Conservation (phyloP, 1,284 basidiomycete genomes). For the Cryptococcus deneoformans region DNA sequence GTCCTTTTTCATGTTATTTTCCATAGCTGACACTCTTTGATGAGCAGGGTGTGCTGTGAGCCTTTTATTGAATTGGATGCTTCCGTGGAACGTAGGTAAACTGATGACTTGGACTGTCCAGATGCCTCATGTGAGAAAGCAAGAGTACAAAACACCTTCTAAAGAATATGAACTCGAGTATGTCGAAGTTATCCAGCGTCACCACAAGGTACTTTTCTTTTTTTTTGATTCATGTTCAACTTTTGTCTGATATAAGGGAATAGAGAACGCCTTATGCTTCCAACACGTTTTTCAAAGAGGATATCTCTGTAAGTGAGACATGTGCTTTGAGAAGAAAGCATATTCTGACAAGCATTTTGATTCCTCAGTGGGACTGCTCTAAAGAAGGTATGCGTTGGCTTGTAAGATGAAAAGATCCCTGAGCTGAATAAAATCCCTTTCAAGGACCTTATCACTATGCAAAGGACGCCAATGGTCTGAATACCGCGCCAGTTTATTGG, state of each 20-base stretch:
- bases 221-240: no score
- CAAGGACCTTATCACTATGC: slow-evolving; percentile 25
- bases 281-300: slow-evolving; percentile 41
- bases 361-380: slow-evolving; percentile 29
- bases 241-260: not conserved
- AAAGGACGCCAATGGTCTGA: slow-evolving; percentile 9
- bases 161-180: slow-evolving; percentile 30
- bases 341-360: not conserved
- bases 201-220: slow-evolving; percentile 29
- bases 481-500: slow-evolving; percentile 30
- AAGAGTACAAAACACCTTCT: slow-evolving; percentile 23
- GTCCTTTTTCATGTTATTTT: no score
- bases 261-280: slow-evolving; percentile 41
- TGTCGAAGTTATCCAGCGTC: slow-evolving; percentile 41
- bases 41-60: slow-evolving; percentile 15
- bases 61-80: no score
- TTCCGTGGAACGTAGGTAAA: not conserved
- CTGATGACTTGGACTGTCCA: not conserved
- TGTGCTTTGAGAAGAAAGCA: not conserved
- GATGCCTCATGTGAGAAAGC: slow-evolving; percentile 34
- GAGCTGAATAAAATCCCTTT: no score
- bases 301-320: slow-evolving; percentile 17
- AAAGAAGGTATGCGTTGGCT: slow-evolving; percentile 5
- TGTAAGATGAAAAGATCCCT: no score
- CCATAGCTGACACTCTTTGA: not conserved